phyloP scores from a whole-genome alignment of 768 basidiomycete species.

The Panaeolus papilionaceus region DNA sequence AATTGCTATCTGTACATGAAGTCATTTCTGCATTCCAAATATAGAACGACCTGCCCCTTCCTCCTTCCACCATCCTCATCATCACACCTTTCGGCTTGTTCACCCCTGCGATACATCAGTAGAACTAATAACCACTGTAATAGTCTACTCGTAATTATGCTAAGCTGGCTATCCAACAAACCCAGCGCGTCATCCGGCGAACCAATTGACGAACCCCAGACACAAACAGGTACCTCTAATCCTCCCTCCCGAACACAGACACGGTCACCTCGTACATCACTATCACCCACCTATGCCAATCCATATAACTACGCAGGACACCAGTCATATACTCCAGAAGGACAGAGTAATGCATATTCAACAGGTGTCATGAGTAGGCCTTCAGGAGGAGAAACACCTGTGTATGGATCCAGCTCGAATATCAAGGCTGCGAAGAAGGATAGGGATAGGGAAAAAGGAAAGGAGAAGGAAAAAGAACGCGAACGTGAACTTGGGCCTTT shows the following conservation, averaged over 20 bases:
- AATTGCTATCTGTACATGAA: neutral
- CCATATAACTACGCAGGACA: neutral
- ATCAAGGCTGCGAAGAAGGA: neutral
- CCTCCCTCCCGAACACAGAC: neutral
- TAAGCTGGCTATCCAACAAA: conserved; percentile 3
- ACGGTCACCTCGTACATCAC: conserved; percentile 1
- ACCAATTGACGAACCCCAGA: neutral
- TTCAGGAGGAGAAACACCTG: neutral
- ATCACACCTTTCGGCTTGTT: neutral
- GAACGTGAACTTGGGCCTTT: neutral
- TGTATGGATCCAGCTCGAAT: neutral
- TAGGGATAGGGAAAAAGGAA: conserved; percentile 6
- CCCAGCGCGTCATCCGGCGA: neutral
- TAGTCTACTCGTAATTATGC: neutral
- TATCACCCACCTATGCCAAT: neutral
- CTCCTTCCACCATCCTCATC: neutral
- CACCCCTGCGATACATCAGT: neutral
- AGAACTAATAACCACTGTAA: neutral
- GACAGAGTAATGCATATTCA: neutral
- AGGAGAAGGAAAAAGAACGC: conserved; percentile 10
- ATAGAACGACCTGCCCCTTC: neutral
- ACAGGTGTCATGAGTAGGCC: neutral
- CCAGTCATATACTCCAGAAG: neutral
- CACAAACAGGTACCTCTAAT: neutral
- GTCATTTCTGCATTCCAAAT: conserved; percentile 12